A percentile compares a stretch with the other conserved stretches of the same genome.
Conservation (phyloP, 2,329 filamentous ascomycete genomes). For the Trichoderma lentiforme region DNA sequence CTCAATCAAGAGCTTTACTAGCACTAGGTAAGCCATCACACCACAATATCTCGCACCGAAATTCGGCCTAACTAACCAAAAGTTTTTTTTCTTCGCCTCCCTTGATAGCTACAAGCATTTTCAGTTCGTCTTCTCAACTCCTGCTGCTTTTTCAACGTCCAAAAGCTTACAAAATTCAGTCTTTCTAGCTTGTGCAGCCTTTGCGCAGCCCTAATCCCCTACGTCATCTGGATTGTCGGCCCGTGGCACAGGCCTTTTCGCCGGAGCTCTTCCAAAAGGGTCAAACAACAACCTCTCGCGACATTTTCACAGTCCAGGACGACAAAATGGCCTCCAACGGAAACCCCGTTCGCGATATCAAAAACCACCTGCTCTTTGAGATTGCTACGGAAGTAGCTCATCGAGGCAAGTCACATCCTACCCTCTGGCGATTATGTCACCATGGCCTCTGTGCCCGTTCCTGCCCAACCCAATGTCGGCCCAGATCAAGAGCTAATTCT, state of each 20-base stretch:
- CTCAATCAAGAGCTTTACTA: constrained; percentile 1
- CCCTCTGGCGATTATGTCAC: background rate
- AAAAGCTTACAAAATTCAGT: background rate
- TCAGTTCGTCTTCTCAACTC: background rate
- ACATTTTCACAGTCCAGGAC: constrained; percentile 18
- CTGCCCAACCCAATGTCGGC: constrained; percentile 5
- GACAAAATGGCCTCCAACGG: constrained; percentile 46
- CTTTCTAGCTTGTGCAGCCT: background rate
- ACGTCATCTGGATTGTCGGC: constrained; percentile 12
- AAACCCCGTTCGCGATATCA: constrained; percentile 66
- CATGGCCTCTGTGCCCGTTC: background rate
- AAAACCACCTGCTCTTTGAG: constrained; percentile 95
- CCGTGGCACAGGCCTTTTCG: constrained; percentile 3
- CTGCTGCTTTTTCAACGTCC: background rate
- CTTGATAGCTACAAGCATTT: background rate
- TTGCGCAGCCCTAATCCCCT: constrained; percentile 10
- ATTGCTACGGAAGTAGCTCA: constrained; percentile 96
- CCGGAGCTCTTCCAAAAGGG: background rate
- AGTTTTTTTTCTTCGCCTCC: background rate
- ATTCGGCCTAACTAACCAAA: background rate
- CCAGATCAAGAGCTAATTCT: constrained; percentile 1
- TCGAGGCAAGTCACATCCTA: constrained; percentile 61
- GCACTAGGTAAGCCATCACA: constrained; percentile 5
- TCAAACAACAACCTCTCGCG: background rate
- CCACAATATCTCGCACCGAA: constrained; percentile 15